Evolutionary conservation across 1,139 yeast species (phyloP).

Genomic region (Taphrina pruni): DNA sequence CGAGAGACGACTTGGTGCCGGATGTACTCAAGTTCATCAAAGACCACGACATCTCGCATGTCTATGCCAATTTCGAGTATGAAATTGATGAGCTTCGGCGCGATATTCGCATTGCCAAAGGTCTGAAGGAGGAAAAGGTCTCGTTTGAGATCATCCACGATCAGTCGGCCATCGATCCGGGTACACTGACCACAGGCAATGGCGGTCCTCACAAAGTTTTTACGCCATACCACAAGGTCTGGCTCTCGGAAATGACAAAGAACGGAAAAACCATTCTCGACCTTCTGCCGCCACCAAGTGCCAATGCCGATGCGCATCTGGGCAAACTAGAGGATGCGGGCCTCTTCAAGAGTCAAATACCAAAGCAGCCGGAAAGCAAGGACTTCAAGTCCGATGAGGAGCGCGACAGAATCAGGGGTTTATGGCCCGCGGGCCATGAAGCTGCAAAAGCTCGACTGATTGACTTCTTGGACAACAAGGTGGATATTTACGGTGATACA

Average conservation of each 20-base stretch:
- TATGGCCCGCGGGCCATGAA: constrained; percentile 55
- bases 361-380: constrained; percentile 43
- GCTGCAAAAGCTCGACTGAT: constrained; percentile 53
- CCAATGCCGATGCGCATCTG: constrained; percentile 41
- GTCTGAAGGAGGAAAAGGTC: constrained; percentile 47
- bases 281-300: constrained; percentile 46
- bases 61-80: constrained; percentile 58
- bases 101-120: constrained; percentile 49
- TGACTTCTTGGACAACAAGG: constrained; percentile 51
- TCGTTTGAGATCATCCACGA: constrained; percentile 56
- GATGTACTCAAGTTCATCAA: constrained; percentile 44
- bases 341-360: constrained; percentile 46
- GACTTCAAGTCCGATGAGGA: constrained; percentile 39
- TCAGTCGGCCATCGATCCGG: constrained; percentile 59
- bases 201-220: constrained; percentile 61
- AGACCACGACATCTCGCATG: constrained; percentile 51
- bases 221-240: constrained; percentile 61
- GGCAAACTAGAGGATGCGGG: constrained; percentile 32
- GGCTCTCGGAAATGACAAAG: constrained; percentile 52
- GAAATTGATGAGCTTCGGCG: constrained; percentile 62
- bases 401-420: constrained; percentile 45
- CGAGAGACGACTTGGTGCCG: constrained; percentile 48
- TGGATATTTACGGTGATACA: constrained; percentile 51
- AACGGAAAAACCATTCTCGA: constrained; percentile 30
- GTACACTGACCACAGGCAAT: constrained; percentile 55